Percentiles rank a stretch among this genome's conserved stretches.
phyloP scores from a whole-genome alignment of 1,284 basidiomycete species.

The Ustilago loliicola region DNA sequence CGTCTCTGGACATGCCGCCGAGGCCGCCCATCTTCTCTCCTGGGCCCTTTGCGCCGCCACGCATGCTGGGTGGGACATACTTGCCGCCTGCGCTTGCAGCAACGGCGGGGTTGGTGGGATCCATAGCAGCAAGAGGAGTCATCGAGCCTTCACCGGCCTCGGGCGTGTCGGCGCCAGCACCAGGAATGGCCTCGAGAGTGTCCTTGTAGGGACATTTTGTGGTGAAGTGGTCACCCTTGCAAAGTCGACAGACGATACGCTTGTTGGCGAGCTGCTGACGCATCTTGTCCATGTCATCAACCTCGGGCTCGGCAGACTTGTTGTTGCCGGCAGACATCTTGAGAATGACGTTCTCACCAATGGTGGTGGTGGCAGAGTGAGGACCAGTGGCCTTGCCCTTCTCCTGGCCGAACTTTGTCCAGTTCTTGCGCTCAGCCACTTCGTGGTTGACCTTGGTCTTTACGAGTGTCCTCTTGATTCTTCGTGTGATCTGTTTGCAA shows the following conservation, averaged over 20 bases:
- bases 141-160: slow-evolving; percentile 75
- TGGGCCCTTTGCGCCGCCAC: slow-evolving; percentile 76
- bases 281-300: slow-evolving; percentile 79
- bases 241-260: slow-evolving; percentile 91
- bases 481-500: slow-evolving; percentile 76
- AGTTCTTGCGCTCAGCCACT: slow-evolving; percentile 92
- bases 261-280: slow-evolving; percentile 80
- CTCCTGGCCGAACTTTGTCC: slow-evolving; percentile 95
- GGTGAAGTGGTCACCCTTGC: slow-evolving; percentile 97
- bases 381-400: slow-evolving; percentile 89
- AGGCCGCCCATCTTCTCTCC: slow-evolving; percentile 83
- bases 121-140: slow-evolving; percentile 69
- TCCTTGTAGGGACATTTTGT: slow-evolving; percentile 99
- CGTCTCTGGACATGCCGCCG: slow-evolving; percentile 75
- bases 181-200: slow-evolving; percentile 79
- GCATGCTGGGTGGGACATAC: slow-evolving; percentile 93
- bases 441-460: slow-evolving; percentile 93
- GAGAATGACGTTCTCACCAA: slow-evolving; percentile 89
- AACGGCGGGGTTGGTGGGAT: slow-evolving; percentile 67
- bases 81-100: slow-evolving; percentile 75
- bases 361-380: slow-evolving; percentile 86
- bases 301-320: slow-evolving; percentile 77
- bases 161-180: slow-evolving; percentile 71
- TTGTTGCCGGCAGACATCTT: slow-evolving; percentile 81
- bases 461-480: slow-evolving; percentile 87